These are phyloP conservation scores for Cucurbita ficifolia DNA, from an alignment of 306 rosid species.

Conservation along the genomic window DNA sequence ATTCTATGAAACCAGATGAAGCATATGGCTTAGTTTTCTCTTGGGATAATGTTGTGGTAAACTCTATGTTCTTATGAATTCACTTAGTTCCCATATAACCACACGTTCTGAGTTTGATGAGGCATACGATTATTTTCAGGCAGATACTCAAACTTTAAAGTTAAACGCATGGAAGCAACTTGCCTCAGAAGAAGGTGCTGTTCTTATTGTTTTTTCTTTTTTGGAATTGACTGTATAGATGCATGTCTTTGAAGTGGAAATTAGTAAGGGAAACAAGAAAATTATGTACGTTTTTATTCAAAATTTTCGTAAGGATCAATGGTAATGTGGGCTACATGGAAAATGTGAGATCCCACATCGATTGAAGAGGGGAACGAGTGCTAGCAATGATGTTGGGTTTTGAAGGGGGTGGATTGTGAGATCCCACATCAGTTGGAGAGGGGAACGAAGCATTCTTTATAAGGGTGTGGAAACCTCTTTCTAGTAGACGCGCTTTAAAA, in stretches of 20 bases:
- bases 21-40: slow-evolving; percentile 95
- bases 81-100: background rate
- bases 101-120: slow-evolving; percentile 3
- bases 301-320: background rate
- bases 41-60: slow-evolving; percentile 94
- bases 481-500: too few relatives aligned
- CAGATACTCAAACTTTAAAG: slow-evolving; percentile 67
- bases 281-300: background rate
- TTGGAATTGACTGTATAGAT: background rate
- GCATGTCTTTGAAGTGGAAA: background rate
- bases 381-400: too few relatives aligned
- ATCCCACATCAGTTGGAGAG: too few relatives aligned
- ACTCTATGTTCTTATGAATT: slow-evolving; percentile 5
- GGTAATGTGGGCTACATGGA: background rate
- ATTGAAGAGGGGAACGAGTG: too few relatives aligned
- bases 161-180: slow-evolving; percentile 79
- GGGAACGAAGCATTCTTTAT: too few relatives aligned
- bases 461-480: too few relatives aligned
- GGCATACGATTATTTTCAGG: slow-evolving; percentile 43
- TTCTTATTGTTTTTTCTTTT: background rate
- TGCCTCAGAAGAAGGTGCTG: slow-evolving; percentile 72
- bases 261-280: background rate
- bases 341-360: too few relatives aligned
- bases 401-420: too few relatives aligned
- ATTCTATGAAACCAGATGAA: slow-evolving; percentile 99